Evolutionary conservation across 192 early-diverging fungal species (phyloP), one percentile per base, ranked within the genome.

Genomic region (Helicostylum pulchrum): DNA sequence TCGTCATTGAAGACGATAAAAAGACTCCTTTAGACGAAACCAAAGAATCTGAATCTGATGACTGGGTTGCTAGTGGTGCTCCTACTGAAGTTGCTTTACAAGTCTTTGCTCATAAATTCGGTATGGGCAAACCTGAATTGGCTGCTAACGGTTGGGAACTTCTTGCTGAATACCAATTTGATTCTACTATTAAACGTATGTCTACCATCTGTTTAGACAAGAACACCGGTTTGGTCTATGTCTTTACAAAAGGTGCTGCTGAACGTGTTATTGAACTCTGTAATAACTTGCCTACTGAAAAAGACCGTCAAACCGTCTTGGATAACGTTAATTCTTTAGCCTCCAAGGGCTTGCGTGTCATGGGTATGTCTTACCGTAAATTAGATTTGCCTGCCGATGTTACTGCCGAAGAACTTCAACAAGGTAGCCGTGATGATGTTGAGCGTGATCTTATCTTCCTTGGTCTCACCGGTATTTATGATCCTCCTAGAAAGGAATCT

Each of bases 1-100:
- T 5, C 9, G 26, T 20, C 1, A 26, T 31, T 46, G 20, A 64
- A 47, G 30, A 49, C 17, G 44, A 20, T 0, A 53, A 46, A 6
- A 17, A 49, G 15, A 11, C 51, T 1, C 15, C 23, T 17, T 12
- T 30, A 17, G 60, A 50, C 0, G 52, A 63, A 11, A 21, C 36
- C 7, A 57, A 69, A 19, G 45, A 46, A 6, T 15, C 54, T 4
- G 49, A 31, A 10, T 76, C 77, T 4, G 80, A 87, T 63, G 82
- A 85, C 31, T 95, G 90, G 88, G 80, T 85, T 19, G 80, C 84
- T 44, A 88, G 87, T 36, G 96, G 94, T 50, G 96, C 94, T 57
- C 92, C 96, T 14, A 97, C 96, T 1, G 96, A 98, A 73, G 86
- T 95, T 51, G 92, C 94, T 17, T 82, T 98, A 56, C 88, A 94